Evolutionary conservation across 192 early-diverging fungal species (phyloP).

Genomic region (Funneliformis geosporum): DNA sequence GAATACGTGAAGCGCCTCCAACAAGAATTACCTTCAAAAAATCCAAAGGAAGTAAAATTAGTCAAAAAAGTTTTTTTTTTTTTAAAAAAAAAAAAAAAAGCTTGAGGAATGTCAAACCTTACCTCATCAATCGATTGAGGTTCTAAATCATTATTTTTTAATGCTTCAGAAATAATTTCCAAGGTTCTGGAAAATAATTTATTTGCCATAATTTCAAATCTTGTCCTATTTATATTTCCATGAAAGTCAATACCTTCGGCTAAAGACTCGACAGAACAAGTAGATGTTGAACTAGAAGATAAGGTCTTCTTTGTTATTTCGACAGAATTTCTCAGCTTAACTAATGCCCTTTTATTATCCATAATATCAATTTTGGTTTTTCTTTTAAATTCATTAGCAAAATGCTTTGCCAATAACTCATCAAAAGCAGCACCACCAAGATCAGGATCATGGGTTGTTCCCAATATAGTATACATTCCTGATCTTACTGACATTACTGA

Average conservation of each 20-base stretch:
- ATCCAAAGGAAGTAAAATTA: neutral
- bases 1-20: slow-evolving; percentile 87
- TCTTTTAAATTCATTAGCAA: slow-evolving; percentile 85
- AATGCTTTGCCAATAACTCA: slow-evolving; percentile 76
- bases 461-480: slow-evolving; percentile 81
- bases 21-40: slow-evolving; percentile 77
- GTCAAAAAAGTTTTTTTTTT: neutral
- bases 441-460: slow-evolving; percentile 72
- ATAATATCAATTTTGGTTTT: slow-evolving; percentile 80
- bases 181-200: slow-evolving; percentile 73
- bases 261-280: slow-evolving; percentile 91
- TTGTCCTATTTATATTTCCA: slow-evolving; percentile 75
- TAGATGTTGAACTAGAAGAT: slow-evolving; percentile 73
- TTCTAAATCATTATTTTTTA: slow-evolving; percentile 68
- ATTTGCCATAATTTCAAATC: slow-evolving; percentile 87
- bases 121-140: slow-evolving; percentile 75
- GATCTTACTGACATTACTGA: slow-evolving; percentile 76
- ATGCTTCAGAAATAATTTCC: slow-evolving; percentile 62
- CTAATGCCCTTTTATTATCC: slow-evolving; percentile 71
- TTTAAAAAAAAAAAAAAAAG: neutral
- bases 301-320: slow-evolving; percentile 94
- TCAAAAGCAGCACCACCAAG: slow-evolving; percentile 89
- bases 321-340: slow-evolving; percentile 81
- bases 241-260: slow-evolving; percentile 91
- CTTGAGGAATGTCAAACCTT: neutral